Evolutionary conservation across 2,329 filamentous ascomycete species (phyloP).

Genomic region (Diaporthe citri): DNA sequence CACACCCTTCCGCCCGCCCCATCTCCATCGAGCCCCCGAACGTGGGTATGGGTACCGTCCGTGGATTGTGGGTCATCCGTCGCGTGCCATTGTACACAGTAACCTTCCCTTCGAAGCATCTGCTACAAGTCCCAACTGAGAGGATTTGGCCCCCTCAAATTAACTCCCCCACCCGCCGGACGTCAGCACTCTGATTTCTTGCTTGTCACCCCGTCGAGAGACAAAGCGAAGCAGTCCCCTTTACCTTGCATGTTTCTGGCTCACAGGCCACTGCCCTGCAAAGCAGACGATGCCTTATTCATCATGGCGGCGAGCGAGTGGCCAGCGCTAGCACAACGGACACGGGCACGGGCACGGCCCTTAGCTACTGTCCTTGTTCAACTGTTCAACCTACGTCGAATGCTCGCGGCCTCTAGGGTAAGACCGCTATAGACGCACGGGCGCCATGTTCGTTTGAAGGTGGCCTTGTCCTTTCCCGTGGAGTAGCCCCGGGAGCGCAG

Average conservation of each 20-base stretch:
- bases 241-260: conserved; percentile 32
- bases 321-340: conserved; percentile 18
- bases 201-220: conserved; percentile 21
- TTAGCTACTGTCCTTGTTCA: conserved; percentile 8
- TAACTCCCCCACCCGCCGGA: conserved; percentile 32
- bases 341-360: conserved; percentile 6
- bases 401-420: neutral
- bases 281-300: conserved; percentile 12
- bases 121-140: conserved; percentile 20
- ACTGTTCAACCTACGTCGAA: neutral
- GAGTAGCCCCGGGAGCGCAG: conserved; percentile 3
- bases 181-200: conserved; percentile 38
- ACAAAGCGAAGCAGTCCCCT: conserved; percentile 21
- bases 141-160: conserved; percentile 34
- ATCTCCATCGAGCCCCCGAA: neutral
- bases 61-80: conserved; percentile 21
- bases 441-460: conserved; percentile 10
- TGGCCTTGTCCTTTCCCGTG: conserved; percentile 1
- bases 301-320: conserved; percentile 16
- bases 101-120: neutral
- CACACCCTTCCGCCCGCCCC: conserved; percentile 19
- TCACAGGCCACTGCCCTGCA: neutral
- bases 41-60: conserved; percentile 10
- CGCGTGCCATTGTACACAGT: neutral
- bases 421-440: conserved; percentile 5